phyloP scores from a whole-genome alignment of 2,329 filamentous ascomycete genomes.

The Exophiala alcalophila region DNA sequence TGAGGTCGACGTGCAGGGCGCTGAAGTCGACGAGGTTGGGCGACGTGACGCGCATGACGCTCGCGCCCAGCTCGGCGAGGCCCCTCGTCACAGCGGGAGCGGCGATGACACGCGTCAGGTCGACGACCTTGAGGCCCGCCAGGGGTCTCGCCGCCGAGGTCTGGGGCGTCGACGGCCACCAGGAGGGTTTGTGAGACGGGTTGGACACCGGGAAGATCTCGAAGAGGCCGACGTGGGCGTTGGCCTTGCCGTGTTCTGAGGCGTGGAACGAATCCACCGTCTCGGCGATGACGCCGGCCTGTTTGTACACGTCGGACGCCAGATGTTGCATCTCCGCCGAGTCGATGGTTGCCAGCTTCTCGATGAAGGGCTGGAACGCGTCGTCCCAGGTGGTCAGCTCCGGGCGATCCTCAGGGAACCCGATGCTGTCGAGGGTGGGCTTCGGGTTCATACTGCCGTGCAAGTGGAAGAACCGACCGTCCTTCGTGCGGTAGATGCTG shows the following conservation, averaged over 20 bases:
- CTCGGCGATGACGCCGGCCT: conserved; percentile 43
- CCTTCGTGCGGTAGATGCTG: conserved; percentile 49
- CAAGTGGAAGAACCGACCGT: conserved; percentile 47
- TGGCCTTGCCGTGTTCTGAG: conserved; percentile 44
- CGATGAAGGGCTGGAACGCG: conserved; percentile 35
- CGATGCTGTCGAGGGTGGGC: conserved; percentile 40
- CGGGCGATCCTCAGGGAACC: conserved; percentile 34
- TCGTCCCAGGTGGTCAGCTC: conserved; percentile 33
- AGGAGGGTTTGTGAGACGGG: conserved; percentile 15
- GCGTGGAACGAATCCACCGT: conserved; percentile 39
- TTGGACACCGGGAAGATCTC: conserved; percentile 34
- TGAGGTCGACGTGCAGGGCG: conserved; percentile 69
- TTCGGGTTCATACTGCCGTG: conserved; percentile 50
- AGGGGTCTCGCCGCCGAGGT: conserved; percentile 39
- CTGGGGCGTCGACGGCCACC: conserved; percentile 27
- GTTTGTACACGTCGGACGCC: conserved; percentile 39
- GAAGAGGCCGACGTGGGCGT: conserved; percentile 42
- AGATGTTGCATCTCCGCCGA: conserved; percentile 37
- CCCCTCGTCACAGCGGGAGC: conserved; percentile 44
- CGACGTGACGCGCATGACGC: conserved; percentile 48
- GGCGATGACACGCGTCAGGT: conserved; percentile 47
- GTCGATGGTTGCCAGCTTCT: conserved; percentile 37
- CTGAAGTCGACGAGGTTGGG: conserved; percentile 41
- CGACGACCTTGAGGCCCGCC: conserved; percentile 50
- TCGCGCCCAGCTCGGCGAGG: conserved; percentile 46